Evolutionary conservation across 352 stramenopile genomes (phyloP).

Genomic region (Phytophthora vignae): DNA sequence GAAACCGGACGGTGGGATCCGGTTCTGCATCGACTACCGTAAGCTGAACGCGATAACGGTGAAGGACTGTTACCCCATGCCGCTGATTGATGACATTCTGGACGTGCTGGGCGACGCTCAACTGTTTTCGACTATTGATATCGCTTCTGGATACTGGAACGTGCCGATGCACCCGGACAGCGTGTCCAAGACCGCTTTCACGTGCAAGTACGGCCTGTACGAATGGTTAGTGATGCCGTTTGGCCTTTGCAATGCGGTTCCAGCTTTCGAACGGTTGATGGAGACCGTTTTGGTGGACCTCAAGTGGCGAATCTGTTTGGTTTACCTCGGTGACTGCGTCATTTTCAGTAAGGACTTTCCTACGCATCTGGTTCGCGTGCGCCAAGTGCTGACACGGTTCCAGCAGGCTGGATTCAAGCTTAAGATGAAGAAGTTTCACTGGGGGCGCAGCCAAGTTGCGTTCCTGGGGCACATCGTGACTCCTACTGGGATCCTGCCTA

Average conservation of each 20-base stretch:
- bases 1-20: constrained; percentile 4
- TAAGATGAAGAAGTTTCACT: constrained; percentile 17
- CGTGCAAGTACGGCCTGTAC: neutral
- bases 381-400: constrained; percentile 8
- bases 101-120: constrained; percentile 6
- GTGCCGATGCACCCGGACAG: neutral
- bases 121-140: constrained; percentile 16
- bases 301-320: no score
- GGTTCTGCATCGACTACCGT: constrained; percentile 28
- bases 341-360: constrained; percentile 16
- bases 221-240: no score
- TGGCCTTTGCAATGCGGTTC: no score
- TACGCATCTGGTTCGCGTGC: neutral
- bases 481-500: constrained; percentile 4
- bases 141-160: constrained; percentile 6
- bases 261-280: no score
- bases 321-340: neutral
- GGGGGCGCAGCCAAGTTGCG: no score
- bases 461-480: constrained; percentile 11
- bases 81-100: constrained; percentile 23
- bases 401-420: neutral
- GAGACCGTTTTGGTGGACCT: no score
- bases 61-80: constrained; percentile 18
- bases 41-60: constrained; percentile 20
- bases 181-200: neutral